Conservation (phyloP, 352 stramenopile genomes). For the Phytophthora chlamydospora region DNA sequence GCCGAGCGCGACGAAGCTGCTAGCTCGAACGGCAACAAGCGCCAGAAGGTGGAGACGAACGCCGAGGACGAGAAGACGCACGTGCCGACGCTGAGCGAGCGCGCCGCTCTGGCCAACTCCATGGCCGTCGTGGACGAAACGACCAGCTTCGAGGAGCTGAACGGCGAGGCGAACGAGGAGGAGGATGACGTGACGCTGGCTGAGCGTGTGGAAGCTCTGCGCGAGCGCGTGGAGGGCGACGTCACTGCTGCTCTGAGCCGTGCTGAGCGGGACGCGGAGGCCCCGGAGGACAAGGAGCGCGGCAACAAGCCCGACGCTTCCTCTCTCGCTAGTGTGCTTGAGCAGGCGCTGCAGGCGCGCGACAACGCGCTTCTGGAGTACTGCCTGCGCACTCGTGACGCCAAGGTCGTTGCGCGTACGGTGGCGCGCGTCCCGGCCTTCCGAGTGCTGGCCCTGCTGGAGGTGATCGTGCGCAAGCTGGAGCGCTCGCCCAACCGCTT, state of each 20-base stretch:
- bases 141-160: conserved; percentile 61
- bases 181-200: conserved; percentile 73
- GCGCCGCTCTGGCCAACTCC: conserved; percentile 58
- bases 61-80: conserved; percentile 62
- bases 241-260: conserved; percentile 65
- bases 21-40: conserved; percentile 56
- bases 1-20: conserved; percentile 41
- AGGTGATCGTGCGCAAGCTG: conserved; percentile 85
- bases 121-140: conserved; percentile 72
- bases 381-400: conserved; percentile 75
- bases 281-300: conserved; percentile 33
- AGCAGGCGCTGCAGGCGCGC: conserved; percentile 86
- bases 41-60: conserved; percentile 55
- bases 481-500: conserved; percentile 83
- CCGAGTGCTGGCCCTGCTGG: conserved; percentile 77
- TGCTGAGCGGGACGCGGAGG: conserved; percentile 48
- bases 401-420: conserved; percentile 78
- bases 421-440: conserved; percentile 77
- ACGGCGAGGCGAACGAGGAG: conserved; percentile 51
- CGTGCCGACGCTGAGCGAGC: conserved; percentile 76
- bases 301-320: conserved; percentile 77
- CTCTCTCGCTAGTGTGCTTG: conserved; percentile 80
- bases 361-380: conserved; percentile 90
- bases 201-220: conserved; percentile 78
- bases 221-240: conserved; percentile 76